Base-by-base conservation (phyloP, 768 basidiomycete genomes). In the Auriscalpium microsporum region DNA sequence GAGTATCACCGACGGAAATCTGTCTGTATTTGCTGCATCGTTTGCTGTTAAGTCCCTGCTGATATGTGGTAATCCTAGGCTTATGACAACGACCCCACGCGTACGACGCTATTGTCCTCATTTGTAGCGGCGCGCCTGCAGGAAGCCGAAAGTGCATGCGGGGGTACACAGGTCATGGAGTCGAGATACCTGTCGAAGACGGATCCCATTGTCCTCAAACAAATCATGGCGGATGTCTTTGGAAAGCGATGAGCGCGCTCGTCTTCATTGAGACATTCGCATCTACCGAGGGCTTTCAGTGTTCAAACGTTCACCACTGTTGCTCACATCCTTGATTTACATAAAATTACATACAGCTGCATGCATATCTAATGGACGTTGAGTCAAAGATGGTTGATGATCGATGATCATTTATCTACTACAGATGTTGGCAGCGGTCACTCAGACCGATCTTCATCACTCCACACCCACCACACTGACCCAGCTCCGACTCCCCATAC, bases 1-100 rank as follows among this genome's bases (percentile, higher is more conserved):
- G 92, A 94, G 67, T 85, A 85, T 60, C 71, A 76, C n/a, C 86
- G 92, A 35, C 81, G 90, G 45, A 81, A 83, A 72, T 71, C 73
- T 55, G 92, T 93, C 66, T 37, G 79, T 70, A 3, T 61, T 42
- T 48, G 46, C 23, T 28, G 33, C 4, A 56, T 13, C 52, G 13
- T 34, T 40, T 28, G 28, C 33, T 35, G 13, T 50, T 37, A 44
- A 45, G 13, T 36, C 52, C 52, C 19, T n/a, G 42, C 17, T 19
- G 35, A 19, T 17, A 42, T 14, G 13, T 5, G 53, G 19, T 23
- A 23, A 10, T 16, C 5, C 10, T 62, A 94, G 92, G 65, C 86
- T 11, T 83, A 81, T 57, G 76, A 87, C 11, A 74, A 69, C 23
- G 92, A 94, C 65, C 84, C 85, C 0, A 80, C 91, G 38, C 81